Evolutionary conservation across 352 stramenopile species (phyloP).

Genomic region (Phytophthora hybrid): DNA sequence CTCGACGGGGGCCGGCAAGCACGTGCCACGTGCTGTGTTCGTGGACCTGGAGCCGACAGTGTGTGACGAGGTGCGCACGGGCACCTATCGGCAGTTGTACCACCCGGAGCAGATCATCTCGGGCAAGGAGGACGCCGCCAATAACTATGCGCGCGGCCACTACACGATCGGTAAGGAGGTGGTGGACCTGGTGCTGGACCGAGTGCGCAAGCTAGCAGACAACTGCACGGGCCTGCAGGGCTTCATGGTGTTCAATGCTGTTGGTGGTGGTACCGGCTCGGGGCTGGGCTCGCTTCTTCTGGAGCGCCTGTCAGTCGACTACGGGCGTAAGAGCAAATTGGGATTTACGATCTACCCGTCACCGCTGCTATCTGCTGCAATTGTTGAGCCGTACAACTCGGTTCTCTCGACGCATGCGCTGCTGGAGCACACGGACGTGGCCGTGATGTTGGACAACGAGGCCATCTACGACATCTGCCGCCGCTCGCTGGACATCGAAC

Average conservation of each 20-base stretch:
- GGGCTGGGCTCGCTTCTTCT: slow-evolving; percentile 97
- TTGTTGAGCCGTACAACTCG: slow-evolving; percentile 99
- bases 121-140: slow-evolving; percentile 96
- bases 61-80: slow-evolving; percentile 96
- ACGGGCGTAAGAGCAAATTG: slow-evolving; percentile 97
- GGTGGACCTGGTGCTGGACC: slow-evolving; percentile 96
- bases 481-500: slow-evolving; percentile 95
- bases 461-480: slow-evolving; percentile 95
- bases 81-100: slow-evolving; percentile 97
- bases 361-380: slow-evolving; percentile 48
- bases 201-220: slow-evolving; percentile 96
- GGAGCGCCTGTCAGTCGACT: slow-evolving; percentile 96
- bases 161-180: slow-evolving; percentile 96
- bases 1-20: slow-evolving; percentile 76
- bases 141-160: slow-evolving; percentile 94
- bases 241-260: slow-evolving; percentile 98
- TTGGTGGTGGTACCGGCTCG: slow-evolving; percentile 97
- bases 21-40: slow-evolving; percentile 83
- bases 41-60: slow-evolving; percentile 98
- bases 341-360: slow-evolving; percentile 98
- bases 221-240: slow-evolving; percentile 97
- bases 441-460: slow-evolving; percentile 98
- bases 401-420: slow-evolving; percentile 96
- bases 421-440: slow-evolving; percentile 96
- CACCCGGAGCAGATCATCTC: slow-evolving; percentile 98